These are phyloP conservation scores for Mortierella sp. DNA, from an alignment of 371 early-diverging fungal species.

Conservation along the genomic window DNA sequence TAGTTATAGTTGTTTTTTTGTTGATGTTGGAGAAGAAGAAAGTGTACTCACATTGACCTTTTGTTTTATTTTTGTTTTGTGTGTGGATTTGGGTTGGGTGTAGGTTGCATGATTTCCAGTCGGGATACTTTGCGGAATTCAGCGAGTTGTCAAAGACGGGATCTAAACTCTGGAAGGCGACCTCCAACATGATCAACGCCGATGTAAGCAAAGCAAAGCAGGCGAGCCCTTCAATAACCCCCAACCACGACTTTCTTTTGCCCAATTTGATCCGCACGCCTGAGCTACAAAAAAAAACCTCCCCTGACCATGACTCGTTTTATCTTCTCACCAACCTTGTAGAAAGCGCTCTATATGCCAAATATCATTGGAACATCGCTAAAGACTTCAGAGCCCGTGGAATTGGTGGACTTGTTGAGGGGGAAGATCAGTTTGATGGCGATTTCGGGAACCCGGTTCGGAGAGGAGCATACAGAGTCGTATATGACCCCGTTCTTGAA, in stretches of 20 bases:
- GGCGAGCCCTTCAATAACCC: neutral
- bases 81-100: too few species aligned
- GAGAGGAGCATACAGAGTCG: conserved; percentile 67
- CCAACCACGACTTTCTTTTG: too few species aligned
- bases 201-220: conserved; percentile 28
- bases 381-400: conserved; percentile 62
- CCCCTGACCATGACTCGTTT: too few species aligned
- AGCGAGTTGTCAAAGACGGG: conserved; percentile 50
- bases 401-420: conserved; percentile 69
- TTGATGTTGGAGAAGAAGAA: neutral
- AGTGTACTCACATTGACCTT: neutral
- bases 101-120: conserved; percentile 52
- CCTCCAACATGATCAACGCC: conserved; percentile 39
- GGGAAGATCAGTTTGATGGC: conserved; percentile 74
- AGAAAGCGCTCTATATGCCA: conserved; percentile 80
- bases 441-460: conserved; percentile 79
- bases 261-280: too few species aligned
- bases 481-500: conserved; percentile 52
- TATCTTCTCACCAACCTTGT: neutral
- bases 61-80: neutral
- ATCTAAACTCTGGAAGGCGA: conserved; percentile 52
- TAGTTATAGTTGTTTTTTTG: neutral
- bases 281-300: too few species aligned
- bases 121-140: conserved; percentile 55
- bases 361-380: conserved; percentile 75